Evolutionary conservation across 306 rosid species (phyloP).

Genomic region (Ziziphus jujuba): DNA sequence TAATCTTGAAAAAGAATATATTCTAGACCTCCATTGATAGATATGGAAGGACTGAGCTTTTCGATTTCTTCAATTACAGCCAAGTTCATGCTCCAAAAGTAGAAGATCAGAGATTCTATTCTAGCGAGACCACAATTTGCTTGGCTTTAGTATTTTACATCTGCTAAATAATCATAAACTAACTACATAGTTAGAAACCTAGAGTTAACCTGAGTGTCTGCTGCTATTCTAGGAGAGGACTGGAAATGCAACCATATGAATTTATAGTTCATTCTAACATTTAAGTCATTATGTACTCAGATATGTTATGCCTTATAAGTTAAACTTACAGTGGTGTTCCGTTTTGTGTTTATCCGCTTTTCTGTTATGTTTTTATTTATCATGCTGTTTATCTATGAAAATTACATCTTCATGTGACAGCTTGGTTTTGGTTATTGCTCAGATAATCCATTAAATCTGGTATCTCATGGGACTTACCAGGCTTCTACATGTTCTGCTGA

Average conservation of each 20-base stretch:
- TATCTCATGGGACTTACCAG: not conserved
- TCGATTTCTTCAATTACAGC: no score
- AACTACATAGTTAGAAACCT: not conserved
- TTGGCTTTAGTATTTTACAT: no score
- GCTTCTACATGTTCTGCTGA: constrained; percentile 33
- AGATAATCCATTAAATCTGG: not conserved
- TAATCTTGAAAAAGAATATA: no score
- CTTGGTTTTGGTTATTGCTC: not conserved
- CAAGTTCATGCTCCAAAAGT: no score
- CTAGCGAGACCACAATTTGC: no score
- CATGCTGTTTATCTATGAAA: not conserved
- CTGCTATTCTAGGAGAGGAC: not conserved
- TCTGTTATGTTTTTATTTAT: not conserved
- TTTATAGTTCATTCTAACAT: not conserved
- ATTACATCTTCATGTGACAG: not conserved
- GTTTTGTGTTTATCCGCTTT: not conserved
- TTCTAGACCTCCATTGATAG: no score
- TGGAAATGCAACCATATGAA: not conserved
- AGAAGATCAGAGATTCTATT: no score
- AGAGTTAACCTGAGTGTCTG: not conserved
- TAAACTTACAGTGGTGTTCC: not conserved
- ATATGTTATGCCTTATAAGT: no score
- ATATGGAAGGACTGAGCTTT: no score
- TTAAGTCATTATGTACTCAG: no score
- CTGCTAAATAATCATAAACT: no score